Base-by-base conservation (phyloP, 2,329 filamentous ascomycete species). In the Pseudocercospora macadamiae region DNA sequence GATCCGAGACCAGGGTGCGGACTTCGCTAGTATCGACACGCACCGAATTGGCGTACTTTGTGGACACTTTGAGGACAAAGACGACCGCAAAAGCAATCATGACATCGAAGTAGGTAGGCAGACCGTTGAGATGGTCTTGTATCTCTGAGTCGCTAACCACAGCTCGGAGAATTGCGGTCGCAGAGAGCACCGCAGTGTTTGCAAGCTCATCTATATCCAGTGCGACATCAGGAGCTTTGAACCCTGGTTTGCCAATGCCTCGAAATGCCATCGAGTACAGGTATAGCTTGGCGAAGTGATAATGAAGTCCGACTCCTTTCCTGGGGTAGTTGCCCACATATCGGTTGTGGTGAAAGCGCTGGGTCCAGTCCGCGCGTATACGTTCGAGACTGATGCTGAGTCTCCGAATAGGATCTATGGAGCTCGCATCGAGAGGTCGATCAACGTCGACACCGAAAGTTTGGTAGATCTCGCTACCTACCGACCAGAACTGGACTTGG, bases 71-170 rank as follows among this genome's bases (percentile, higher is more conserved):
- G 19, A 72, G 64, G 21, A 71, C 60, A 34, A 70, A 69, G 2
- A 72, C 68, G 3, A 67, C 63, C 14, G 69, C 70, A 39, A 71
- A 71, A n/a, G 61, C 67, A 49, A 71, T 68, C 69, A 71, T 71
- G 34, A 69, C 57, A 57, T 71, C 67, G 53, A 71, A 71, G 56
- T 71, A 71, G 8, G 68, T 69, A 4, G 70, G 70, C 26, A 71
- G 47, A 14, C 69, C 69, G 47, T 68, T 66, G n/a, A 71, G 59
- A 47, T 68, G 66, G 18, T 54, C 55, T 51, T 68, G 67, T 9
- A 71, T 69, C 53, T 70, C 66, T 2, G 60, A 45, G n/a, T 70
- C 69, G 9, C 55, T 57, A 3, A 66, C 54, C 7, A 71, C 62
- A 10, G 65, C 62, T 19, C 64, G 57, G 1, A 71, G 54, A 2